A percentile compares a stretch with the other conserved stretches of the same genome.
phyloP scores from a whole-genome alignment of 75 land plant species.

The Picea sitchensis region DNA sequence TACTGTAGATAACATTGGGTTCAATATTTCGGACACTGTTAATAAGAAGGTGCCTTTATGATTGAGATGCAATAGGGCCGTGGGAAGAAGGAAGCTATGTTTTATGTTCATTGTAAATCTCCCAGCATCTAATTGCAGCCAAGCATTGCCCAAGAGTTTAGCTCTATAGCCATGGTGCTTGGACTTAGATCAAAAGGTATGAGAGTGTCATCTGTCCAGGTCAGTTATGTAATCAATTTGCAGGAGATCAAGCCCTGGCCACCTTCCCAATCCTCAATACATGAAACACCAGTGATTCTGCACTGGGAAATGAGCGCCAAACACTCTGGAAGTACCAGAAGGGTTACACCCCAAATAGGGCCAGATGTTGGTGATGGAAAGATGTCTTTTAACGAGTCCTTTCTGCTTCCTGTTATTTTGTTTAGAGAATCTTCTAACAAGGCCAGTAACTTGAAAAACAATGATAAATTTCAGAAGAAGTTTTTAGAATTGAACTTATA shows the following conservation, averaged over 20 bases:
- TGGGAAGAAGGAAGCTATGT: not conserved
- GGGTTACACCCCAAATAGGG: slow-evolving; percentile 44
- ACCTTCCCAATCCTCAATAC: slow-evolving; percentile 61
- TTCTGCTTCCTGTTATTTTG: slow-evolving; percentile 43
- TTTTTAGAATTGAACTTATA: slow-evolving; percentile 53
- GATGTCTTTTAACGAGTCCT: slow-evolving; percentile 73
- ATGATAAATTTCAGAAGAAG: slow-evolving; percentile 52
- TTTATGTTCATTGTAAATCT: not conserved
- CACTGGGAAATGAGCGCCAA: slow-evolving; percentile 74
- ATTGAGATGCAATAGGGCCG: slow-evolving; percentile 3
- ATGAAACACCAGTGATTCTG: slow-evolving; percentile 45
- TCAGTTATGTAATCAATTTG: slow-evolving; percentile 52
- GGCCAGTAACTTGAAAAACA: slow-evolving; percentile 16
- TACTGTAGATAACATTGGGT: not conserved
- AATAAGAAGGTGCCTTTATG: not conserved
- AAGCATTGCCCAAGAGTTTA: not conserved
- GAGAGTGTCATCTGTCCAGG: slow-evolving; percentile 42
- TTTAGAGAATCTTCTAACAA: slow-evolving; percentile 27
- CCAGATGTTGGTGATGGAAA: slow-evolving; percentile 47
- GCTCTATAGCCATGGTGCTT: slow-evolving; percentile 51
- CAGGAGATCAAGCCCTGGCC: slow-evolving; percentile 90
- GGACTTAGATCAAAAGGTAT: slow-evolving; percentile 51
- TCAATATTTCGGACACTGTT: not conserved
- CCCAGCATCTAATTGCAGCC: not conserved
- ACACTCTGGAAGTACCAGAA: slow-evolving; percentile 55